Percentiles rank a stretch among this genome's conserved stretches.
Evolutionary conservation across 495 filamentous ascomycete genomes (phyloP).

Genomic region (Bacidia rubella): DNA sequence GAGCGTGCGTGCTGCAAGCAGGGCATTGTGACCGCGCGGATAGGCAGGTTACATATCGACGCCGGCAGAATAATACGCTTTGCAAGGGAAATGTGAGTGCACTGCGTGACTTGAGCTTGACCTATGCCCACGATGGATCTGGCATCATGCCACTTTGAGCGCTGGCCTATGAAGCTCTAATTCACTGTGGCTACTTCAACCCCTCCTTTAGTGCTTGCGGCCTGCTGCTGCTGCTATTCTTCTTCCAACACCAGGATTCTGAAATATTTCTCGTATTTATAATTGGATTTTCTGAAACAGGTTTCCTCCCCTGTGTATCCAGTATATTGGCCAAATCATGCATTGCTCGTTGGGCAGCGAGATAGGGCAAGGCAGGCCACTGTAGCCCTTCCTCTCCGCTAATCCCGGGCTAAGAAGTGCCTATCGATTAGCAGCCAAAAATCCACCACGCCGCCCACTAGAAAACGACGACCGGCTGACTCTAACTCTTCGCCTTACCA

Average conservation of each 20-base stretch:
- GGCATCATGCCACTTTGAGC: not conserved
- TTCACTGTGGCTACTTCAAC: not conserved
- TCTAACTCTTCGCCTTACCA: constrained; percentile 1
- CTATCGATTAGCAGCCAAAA: not conserved
- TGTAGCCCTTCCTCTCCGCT: not conserved
- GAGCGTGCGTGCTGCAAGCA: not conserved
- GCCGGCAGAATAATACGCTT: not conserved
- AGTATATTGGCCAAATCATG: too few species aligned
- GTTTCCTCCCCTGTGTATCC: too few species aligned
- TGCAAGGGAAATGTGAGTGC: not conserved
- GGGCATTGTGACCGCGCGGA: not conserved
- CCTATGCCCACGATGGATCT: not conserved
- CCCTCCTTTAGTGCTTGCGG: not conserved
- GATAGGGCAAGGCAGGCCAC: not conserved
- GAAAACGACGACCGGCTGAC: not conserved
- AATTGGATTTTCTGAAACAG: too few species aligned
- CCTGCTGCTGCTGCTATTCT: not conserved
- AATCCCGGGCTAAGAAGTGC: not conserved
- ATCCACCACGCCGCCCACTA: not conserved
- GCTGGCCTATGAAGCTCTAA: not conserved
- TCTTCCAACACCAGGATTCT: too few species aligned
- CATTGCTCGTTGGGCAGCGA: not conserved
- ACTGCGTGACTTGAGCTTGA: not conserved
- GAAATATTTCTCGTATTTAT: too few species aligned
- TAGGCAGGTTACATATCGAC: not conserved